Conservation (phyloP, 2,329 filamentous ascomycete genomes). For the Hypoxylon sp. region DNA sequence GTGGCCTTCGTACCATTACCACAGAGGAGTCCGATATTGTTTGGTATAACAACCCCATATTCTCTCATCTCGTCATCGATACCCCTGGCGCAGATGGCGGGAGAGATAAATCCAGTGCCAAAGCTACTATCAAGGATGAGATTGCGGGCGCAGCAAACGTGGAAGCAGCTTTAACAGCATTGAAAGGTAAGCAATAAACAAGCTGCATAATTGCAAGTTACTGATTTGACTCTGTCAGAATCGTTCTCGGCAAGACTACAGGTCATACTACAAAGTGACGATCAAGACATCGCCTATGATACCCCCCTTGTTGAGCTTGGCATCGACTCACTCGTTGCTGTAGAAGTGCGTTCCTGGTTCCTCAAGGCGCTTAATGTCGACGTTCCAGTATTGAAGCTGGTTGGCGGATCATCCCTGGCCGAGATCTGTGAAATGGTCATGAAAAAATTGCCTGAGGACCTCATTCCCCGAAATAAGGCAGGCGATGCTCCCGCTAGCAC, state of each 20-base stretch:
- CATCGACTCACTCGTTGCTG: not conserved
- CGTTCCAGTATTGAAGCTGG: not conserved
- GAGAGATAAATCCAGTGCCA: not conserved
- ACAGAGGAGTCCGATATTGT: slow-evolving; percentile 9
- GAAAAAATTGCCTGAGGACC: too few relatives aligned
- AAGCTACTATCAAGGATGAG: not conserved
- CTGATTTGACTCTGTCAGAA: not conserved
- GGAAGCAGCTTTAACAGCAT: too few relatives aligned
- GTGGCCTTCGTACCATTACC: slow-evolving; percentile 8
- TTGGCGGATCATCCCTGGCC: too few relatives aligned
- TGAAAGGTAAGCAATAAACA: too few relatives aligned
- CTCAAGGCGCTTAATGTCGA: not conserved
- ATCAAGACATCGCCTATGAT: slow-evolving; percentile 16
- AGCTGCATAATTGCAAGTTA: too few relatives aligned
- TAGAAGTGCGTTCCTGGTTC: not conserved
- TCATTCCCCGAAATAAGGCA: too few relatives aligned
- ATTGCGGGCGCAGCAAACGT: too few relatives aligned
- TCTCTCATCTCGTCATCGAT: slow-evolving; percentile 27
- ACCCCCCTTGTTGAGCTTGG: slow-evolving; percentile 18
- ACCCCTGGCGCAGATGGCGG: not conserved
- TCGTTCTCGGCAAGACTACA: slow-evolving; percentile 21
- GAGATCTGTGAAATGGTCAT: too few relatives aligned
- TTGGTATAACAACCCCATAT: slow-evolving; percentile 33
- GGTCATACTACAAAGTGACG: slow-evolving; percentile 13
- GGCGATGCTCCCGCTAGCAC: too few relatives aligned